Percentiles rank a stretch among this genome's conserved stretches.
Conservation (phyloP, 768 basidiomycete species). For the Mycena haematopus region DNA sequence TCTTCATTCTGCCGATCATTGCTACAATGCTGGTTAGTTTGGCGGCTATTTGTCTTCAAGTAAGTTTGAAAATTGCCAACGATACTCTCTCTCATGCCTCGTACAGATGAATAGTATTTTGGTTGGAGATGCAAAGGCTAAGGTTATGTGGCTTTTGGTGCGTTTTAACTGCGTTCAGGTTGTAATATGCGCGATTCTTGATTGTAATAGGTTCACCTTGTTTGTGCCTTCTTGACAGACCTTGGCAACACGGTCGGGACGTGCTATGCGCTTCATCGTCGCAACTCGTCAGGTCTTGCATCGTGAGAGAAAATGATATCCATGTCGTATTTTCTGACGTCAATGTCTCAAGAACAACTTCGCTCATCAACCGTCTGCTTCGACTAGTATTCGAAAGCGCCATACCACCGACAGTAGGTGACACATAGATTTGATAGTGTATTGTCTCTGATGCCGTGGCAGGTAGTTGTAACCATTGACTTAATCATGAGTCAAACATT, state of each 20-base stretch:
- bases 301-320: conserved; percentile 3
- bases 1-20: conserved; percentile 2
- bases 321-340: not conserved
- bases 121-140: conserved; percentile 18
- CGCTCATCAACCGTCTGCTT: conserved; percentile 23
- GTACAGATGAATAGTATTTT: conserved; percentile 23
- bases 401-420: conserved; percentile 19
- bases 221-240: conserved; percentile 25
- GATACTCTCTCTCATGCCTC: not conserved
- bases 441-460: too few relatives aligned
- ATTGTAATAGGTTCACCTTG: conserved; percentile 20
- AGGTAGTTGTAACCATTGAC: conserved; percentile 16
- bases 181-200: not conserved
- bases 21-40: conserved; percentile 24
- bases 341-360: conserved; percentile 2
- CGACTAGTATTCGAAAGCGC: conserved; percentile 27
- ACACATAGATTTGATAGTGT: too few relatives aligned
- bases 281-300: conserved; percentile 16
- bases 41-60: conserved; percentile 17
- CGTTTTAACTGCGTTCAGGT: not conserved
- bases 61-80: not conserved
- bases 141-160: conserved; percentile 28
- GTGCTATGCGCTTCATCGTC: conserved; percentile 10
- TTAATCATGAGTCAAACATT: conserved; percentile 25
- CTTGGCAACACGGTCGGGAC: conserved; percentile 24